These are phyloP conservation scores for Ashbya aceris DNA, from an alignment of 1,139 yeast species.

Conservation along the genomic window DNA sequence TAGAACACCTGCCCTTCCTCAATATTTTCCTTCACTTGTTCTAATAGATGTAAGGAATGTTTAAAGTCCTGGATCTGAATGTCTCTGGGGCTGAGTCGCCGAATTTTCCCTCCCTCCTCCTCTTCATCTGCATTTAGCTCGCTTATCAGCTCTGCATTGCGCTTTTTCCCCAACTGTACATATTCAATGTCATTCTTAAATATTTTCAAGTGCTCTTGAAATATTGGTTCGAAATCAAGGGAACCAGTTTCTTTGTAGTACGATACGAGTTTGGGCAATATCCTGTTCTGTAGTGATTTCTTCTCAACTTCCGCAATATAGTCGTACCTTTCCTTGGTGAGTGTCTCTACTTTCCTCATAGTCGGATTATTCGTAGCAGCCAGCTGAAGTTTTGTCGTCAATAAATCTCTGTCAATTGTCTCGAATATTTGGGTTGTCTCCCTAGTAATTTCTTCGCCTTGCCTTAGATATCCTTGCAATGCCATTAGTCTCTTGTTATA, in stretches of 20 bases:
- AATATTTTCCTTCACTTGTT: conserved; percentile 42
- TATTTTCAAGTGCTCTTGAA: conserved; percentile 34
- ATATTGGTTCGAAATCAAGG: conserved; percentile 31
- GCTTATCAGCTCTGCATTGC: conserved; percentile 41
- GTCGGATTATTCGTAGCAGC: conserved; percentile 22
- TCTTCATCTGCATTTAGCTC: conserved; percentile 26
- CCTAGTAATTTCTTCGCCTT: conserved; percentile 58
- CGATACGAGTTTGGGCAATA: conserved; percentile 44
- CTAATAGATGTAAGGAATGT: conserved; percentile 16
- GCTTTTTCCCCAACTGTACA: conserved; percentile 27
- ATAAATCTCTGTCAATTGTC: conserved; percentile 24
- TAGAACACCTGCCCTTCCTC: conserved; percentile 68
- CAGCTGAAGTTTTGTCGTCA: conserved; percentile 21
- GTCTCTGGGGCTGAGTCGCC: conserved; percentile 15
- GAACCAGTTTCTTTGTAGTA: conserved; percentile 33
- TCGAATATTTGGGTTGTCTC: conserved; percentile 24
- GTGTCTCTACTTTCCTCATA: conserved; percentile 17
- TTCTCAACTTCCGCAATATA: conserved; percentile 38
- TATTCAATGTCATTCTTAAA: conserved; percentile 30
- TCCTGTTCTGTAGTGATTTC: conserved; percentile 39
- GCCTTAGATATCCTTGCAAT: conserved; percentile 41
- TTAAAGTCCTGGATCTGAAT: conserved; percentile 22
- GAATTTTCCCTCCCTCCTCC: conserved; percentile 2
- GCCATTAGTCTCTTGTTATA: conserved; percentile 36
- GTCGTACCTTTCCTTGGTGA: conserved; percentile 23